A percentile compares a stretch with the other conserved stretches of the same genome.
Conservation (phyloP, 2,329 filamentous ascomycete genomes). For the Coniochaeta prunicola region DNA sequence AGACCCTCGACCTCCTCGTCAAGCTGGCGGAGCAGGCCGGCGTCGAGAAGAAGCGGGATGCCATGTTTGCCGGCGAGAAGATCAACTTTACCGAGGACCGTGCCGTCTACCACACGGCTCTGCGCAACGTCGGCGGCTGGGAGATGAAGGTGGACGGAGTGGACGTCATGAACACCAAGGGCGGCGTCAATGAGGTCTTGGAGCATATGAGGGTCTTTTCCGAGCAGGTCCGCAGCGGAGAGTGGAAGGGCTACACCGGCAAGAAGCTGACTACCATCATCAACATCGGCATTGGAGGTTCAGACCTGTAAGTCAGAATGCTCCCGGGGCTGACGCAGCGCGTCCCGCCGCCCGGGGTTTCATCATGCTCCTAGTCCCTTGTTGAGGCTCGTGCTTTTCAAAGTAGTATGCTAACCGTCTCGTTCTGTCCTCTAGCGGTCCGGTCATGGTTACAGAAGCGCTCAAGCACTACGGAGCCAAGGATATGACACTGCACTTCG, state of each 20-base stretch:
- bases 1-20: slow-evolving; percentile 79
- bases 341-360: no score
- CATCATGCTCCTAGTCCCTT: no score
- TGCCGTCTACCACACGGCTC: slow-evolving; percentile 89
- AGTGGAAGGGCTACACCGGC: slow-evolving; percentile 95
- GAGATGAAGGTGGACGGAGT: slow-evolving; percentile 79
- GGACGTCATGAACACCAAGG: slow-evolving; percentile 84
- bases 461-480: slow-evolving; percentile 89
- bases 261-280: slow-evolving; percentile 96
- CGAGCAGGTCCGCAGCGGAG: slow-evolving; percentile 85
- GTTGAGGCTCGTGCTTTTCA: background rate
- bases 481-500: slow-evolving; percentile 88
- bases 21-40: slow-evolving; percentile 88
- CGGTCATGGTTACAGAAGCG: slow-evolving; percentile 98
- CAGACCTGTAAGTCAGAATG: slow-evolving; percentile 66
- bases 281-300: slow-evolving; percentile 97
- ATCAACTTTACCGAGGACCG: slow-evolving; percentile 99
- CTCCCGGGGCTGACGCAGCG: slow-evolving; percentile 38
- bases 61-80: slow-evolving; percentile 95
- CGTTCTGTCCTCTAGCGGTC: slow-evolving; percentile 53
- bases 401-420: background rate
- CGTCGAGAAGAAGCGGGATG: slow-evolving; percentile 88
- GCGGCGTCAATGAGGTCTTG: slow-evolving; percentile 83
- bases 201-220: slow-evolving; percentile 99
- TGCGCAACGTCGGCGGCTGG: slow-evolving; percentile 75